Percentiles rank a stretch among this genome's conserved stretches.
These are phyloP conservation scores for Leccinum pellstonianum DNA, from an alignment of 768 basidiomycete genomes.

Conservation along the genomic window DNA sequence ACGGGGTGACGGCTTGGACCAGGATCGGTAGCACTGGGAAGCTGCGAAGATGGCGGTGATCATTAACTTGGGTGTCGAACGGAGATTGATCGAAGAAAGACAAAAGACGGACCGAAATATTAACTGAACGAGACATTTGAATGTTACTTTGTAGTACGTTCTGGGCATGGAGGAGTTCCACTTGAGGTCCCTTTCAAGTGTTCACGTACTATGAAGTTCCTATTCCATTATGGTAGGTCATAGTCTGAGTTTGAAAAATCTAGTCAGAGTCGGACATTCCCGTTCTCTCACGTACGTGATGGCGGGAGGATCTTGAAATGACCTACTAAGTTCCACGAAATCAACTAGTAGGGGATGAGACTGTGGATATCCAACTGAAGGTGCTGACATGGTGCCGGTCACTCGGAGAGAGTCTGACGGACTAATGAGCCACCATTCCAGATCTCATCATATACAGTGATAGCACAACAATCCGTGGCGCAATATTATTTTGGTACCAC, in stretches of 20 bases:
- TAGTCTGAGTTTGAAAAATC: neutral
- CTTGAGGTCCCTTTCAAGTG: neutral
- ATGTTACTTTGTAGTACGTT: slow-evolving; percentile 3
- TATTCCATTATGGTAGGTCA: neutral
- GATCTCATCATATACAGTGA: no score
- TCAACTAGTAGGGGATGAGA: no score
- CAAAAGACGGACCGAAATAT: slow-evolving; percentile 20
- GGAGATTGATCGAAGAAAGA: slow-evolving; percentile 4
- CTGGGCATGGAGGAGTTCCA: neutral
- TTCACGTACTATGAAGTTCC: neutral
- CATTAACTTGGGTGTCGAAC: neutral
- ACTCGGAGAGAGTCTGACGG: neutral
- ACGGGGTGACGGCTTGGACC: slow-evolving; percentile 4
- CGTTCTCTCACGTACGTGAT: neutral
- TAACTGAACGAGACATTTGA: slow-evolving; percentile 7
- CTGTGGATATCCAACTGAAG: neutral
- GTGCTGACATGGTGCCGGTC: neutral
- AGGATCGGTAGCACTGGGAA: neutral
- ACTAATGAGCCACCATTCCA: neutral
- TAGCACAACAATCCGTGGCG: no score
- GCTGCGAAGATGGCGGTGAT: slow-evolving; percentile 7
- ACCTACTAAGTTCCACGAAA: no score
- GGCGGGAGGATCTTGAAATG: no score
- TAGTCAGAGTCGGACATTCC: neutral
- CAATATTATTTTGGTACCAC: neutral